Evolutionary conservation across 2,329 filamentous ascomycete species (phyloP), one percentile per base, ranked within the genome.

Genomic region (Talaromyces sp.): DNA sequence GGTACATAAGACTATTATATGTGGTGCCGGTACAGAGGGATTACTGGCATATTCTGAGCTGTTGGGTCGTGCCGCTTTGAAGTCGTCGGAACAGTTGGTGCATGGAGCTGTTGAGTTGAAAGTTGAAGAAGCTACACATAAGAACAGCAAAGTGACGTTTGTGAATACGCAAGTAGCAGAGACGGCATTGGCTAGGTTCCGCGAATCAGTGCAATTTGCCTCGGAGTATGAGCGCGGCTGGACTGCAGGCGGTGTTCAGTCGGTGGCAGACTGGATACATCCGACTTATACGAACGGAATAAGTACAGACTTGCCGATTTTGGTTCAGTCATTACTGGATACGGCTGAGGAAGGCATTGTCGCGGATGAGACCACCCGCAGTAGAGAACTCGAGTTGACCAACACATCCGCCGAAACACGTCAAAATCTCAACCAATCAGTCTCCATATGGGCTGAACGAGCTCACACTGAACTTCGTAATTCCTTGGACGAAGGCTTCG

Each of bases 391-490:
- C 65, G 73, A 76, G 31, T 65, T 68, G 3, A 70, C 70, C 1
- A 66, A 80, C 1, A 78, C 82, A 9, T 74, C 82, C 3, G 73
- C 83, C 9, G 71, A 77, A 25, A 79, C 80, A 43, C 78, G 81
- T n/a, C 69, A 76, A 17, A 73, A 77, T 4, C 80, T 96, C n/a
- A 81, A 86, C 50, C 74, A 77, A 2, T 84, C 83, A 1, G 85
- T 97, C 0, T 82, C 86, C 0, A 77, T 80, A 3, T 97, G 93
- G 92, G 89, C 93, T 0, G 89, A 94, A 71, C 82, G 83, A 25
- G 92, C 91, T 0, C 94, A 98, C 74, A 85, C 87, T 0, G 94
- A 98, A 77, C 84, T 98, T 8, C 91, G 92, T 68, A 85, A 90
- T 60, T 86, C 93, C 70, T 86, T 97, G 1, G 90, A 94, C 69